These are phyloP conservation scores for Pleurotus sapidus DNA, from an alignment of 768 basidiomycete species.

Conservation along the genomic window DNA sequence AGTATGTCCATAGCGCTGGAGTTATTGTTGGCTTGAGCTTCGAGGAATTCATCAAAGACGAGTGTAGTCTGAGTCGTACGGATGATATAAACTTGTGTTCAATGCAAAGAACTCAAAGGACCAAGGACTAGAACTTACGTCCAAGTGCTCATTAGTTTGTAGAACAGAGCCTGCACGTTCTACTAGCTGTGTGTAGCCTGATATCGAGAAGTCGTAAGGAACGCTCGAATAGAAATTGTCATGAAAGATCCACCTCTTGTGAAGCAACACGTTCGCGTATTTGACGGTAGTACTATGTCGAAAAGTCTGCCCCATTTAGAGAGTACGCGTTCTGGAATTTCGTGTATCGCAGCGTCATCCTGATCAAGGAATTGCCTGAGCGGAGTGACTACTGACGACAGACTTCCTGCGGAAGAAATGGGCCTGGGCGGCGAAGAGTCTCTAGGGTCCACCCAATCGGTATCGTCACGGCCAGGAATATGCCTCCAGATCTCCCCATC, in stretches of 20 bases:
- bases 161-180: conserved; percentile 78
- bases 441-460: conserved; percentile 40
- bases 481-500: conserved; percentile 38
- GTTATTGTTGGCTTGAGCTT: conserved; percentile 35
- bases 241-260: conserved; percentile 58
- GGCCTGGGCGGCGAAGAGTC: background rate
- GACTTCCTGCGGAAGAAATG: background rate
- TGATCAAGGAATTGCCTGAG: conserved; percentile 1
- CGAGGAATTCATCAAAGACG: conserved; percentile 43
- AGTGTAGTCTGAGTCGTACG: conserved; percentile 52
- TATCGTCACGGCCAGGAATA: conserved; percentile 43
- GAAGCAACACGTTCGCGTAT: conserved; percentile 71
- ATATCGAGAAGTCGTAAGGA: background rate
- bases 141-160: conserved; percentile 63
- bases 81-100: background rate
- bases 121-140: conserved; percentile 39
- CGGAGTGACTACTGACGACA: background rate
- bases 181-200: conserved; percentile 75
- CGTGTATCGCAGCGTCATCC: conserved; percentile 12
- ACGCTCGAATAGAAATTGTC: background rate
- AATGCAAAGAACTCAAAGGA: background rate
- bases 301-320: conserved; percentile 77
- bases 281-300: conserved; percentile 70
- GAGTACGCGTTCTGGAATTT: conserved; percentile 60
- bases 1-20: conserved; percentile 51